A percentile compares a stretch with the other conserved stretches of the same genome.
phyloP scores from a whole-genome alignment of 805 yeast species.

The Ogataea nakhonphanomensis region DNA sequence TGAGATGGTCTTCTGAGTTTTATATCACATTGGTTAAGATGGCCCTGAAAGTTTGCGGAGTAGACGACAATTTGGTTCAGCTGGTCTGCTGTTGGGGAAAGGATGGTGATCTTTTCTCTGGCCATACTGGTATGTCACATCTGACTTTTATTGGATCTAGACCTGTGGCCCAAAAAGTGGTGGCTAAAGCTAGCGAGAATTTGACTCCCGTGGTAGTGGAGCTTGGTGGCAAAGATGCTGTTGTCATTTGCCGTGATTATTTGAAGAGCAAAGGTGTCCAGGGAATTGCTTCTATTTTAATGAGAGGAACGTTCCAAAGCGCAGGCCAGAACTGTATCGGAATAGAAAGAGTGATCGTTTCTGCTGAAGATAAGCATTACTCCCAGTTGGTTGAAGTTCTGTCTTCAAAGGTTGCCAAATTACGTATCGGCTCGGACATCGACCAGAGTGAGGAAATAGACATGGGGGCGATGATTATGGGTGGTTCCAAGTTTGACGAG shows the following conservation, averaged over 20 bases:
- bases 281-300: constrained; percentile 68
- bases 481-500: constrained; percentile 62
- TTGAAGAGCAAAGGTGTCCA: constrained; percentile 44
- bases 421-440: constrained; percentile 86
- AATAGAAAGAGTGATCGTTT: constrained; percentile 86
- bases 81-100: constrained; percentile 82
- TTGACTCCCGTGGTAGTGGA: constrained; percentile 95
- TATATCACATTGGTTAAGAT: constrained; percentile 68
- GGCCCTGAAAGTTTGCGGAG: constrained; percentile 70
- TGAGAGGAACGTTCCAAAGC: constrained; percentile 96
- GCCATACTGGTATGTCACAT: constrained; percentile 79
- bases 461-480: constrained; percentile 91
- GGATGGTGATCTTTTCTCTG: constrained; percentile 80
- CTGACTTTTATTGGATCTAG: constrained; percentile 95
- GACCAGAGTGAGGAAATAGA: constrained; percentile 90
- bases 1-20: constrained; percentile 88
- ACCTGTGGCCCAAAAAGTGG: constrained; percentile 88
- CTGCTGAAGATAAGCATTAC: constrained; percentile 58
- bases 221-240: constrained; percentile 94
- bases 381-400: constrained; percentile 57
- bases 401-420: constrained; percentile 49
- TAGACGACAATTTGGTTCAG: constrained; percentile 81
- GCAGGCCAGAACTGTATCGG: constrained; percentile 99
- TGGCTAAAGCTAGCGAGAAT: constrained; percentile 76
- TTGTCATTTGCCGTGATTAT: constrained; percentile 80